Evolutionary conservation across 441 rosid genomes (phyloP).

Genomic region (Aquilaria agallochum): DNA sequence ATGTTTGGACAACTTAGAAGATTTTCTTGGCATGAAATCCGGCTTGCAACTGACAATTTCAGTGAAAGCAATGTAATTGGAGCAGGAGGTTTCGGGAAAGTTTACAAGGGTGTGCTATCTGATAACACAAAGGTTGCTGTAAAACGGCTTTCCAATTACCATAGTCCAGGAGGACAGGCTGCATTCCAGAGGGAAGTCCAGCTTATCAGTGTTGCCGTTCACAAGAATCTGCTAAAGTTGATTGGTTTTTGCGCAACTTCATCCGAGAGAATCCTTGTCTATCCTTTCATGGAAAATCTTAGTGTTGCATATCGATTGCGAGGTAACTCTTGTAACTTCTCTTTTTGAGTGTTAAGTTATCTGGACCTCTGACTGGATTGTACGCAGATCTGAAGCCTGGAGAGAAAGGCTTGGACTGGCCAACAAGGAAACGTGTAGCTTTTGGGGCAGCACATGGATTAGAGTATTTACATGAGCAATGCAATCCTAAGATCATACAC

Average conservation of each 20-base stretch:
- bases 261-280: slow-evolving; percentile 45
- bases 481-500: slow-evolving; percentile 81
- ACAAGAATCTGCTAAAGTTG: slow-evolving; percentile 46
- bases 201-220: slow-evolving; percentile 48
- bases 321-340: slow-evolving; percentile 22
- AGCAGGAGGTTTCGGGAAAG: slow-evolving; percentile 53
- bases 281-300: slow-evolving; percentile 52
- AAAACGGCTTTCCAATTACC: slow-evolving; percentile 43
- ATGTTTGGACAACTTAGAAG: slow-evolving; percentile 37
- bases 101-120: slow-evolving; percentile 44
- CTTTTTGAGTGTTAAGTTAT: not conserved
- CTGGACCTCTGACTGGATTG: no score
- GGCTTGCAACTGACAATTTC: slow-evolving; percentile 45
- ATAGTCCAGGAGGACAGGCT: slow-evolving; percentile 40
- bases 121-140: slow-evolving; percentile 47
- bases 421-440: slow-evolving; percentile 54
- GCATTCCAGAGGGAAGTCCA: slow-evolving; percentile 43
- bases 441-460: slow-evolving; percentile 69
- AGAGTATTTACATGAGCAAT: slow-evolving; percentile 72
- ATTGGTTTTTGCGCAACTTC: slow-evolving; percentile 47
- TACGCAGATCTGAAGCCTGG: slow-evolving; percentile 35
- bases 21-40: slow-evolving; percentile 44
- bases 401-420: slow-evolving; percentile 52
- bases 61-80: slow-evolving; percentile 40
- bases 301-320: slow-evolving; percentile 44